Conservation (phyloP, 768 basidiomycete genomes). For the Phlebiopsis gigantea region DNA sequence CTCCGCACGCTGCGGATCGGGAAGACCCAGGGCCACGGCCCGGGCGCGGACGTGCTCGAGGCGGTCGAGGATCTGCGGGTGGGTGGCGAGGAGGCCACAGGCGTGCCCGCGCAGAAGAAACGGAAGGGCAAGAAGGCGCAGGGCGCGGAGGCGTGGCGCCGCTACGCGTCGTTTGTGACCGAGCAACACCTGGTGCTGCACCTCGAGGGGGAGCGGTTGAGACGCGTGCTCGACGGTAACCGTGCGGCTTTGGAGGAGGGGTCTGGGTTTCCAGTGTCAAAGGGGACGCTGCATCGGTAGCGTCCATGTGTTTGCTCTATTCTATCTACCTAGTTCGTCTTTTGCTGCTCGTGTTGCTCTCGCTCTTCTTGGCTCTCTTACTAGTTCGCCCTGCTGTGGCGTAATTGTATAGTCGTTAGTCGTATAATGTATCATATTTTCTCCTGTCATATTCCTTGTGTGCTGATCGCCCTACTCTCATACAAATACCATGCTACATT, state of each 20-base stretch:
- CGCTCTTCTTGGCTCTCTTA: too few species aligned
- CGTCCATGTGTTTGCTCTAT: too few species aligned
- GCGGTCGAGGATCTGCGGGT: background rate
- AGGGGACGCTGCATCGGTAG: too few species aligned
- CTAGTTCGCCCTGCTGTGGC: too few species aligned
- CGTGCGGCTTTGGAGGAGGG: background rate
- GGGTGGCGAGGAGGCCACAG: background rate
- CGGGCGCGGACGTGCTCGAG: background rate
- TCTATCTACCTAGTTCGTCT: too few species aligned
- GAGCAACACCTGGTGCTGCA: constrained; percentile 12
- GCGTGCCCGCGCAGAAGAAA: background rate
- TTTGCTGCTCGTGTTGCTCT: too few species aligned
- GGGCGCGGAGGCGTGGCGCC: constrained; percentile 17
- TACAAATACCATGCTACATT: too few species aligned
- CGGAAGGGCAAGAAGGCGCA: constrained; percentile 5
- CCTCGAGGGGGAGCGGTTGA: constrained; percentile 12
- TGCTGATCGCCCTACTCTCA: too few species aligned
- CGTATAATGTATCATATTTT: too few species aligned
- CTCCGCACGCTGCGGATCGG: constrained; percentile 56
- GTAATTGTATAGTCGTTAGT: too few species aligned
- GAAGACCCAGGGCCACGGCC: constrained; percentile 26
- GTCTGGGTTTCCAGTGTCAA: background rate
- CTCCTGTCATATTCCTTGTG: too few species aligned
- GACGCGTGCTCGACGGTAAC: constrained; percentile 15
- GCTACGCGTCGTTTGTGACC: constrained; percentile 15